Evolutionary conservation across 1,139 yeast species (phyloP).

Genomic region (Blastobotrys serpentis): DNA sequence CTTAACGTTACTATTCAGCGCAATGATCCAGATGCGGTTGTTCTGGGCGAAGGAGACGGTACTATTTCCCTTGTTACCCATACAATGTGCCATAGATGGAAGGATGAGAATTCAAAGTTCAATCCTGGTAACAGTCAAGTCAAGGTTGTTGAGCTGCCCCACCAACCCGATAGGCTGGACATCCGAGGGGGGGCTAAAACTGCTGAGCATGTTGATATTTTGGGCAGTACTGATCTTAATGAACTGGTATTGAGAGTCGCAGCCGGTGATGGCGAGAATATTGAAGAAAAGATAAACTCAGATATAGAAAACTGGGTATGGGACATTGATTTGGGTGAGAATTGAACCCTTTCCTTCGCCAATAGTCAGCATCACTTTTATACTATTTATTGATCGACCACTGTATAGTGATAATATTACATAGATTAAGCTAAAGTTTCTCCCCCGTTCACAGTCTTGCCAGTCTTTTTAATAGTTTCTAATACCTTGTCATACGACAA

Average conservation of each 20-base stretch:
- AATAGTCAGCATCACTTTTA: too few relatives aligned
- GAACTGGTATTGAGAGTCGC: slow-evolving; percentile 81
- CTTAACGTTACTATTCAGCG: slow-evolving; percentile 65
- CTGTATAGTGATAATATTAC: background rate
- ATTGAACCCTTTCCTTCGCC: background rate
- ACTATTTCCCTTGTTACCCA: slow-evolving; percentile 88
- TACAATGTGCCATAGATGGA: slow-evolving; percentile 81
- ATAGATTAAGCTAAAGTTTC: slow-evolving; percentile 37
- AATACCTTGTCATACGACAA: slow-evolving; percentile 74
- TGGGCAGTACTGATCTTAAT: slow-evolving; percentile 90
- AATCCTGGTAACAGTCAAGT: slow-evolving; percentile 78
- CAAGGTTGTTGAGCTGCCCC: slow-evolving; percentile 83
- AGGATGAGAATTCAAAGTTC: slow-evolving; percentile 62
- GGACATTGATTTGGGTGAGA: slow-evolving; percentile 43
- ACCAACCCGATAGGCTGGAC: slow-evolving; percentile 91
- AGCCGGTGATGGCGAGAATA: slow-evolving; percentile 69
- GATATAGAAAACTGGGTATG: slow-evolving; percentile 59
- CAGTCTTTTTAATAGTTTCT: slow-evolving; percentile 82
- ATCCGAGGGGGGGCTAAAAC: slow-evolving; percentile 97
- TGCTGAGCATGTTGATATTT: slow-evolving; percentile 95
- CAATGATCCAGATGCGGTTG: slow-evolving; percentile 64
- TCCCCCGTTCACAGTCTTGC: slow-evolving; percentile 77
- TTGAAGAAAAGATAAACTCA: slow-evolving; percentile 61
- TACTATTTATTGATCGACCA: slow-evolving; percentile 3
- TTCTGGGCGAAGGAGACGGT: slow-evolving; percentile 92